Evolutionary conservation across 345 rosid species (phyloP), one percentile per base, ranked within the genome.

Genomic region (Aquilaria yunnanensis): DNA sequence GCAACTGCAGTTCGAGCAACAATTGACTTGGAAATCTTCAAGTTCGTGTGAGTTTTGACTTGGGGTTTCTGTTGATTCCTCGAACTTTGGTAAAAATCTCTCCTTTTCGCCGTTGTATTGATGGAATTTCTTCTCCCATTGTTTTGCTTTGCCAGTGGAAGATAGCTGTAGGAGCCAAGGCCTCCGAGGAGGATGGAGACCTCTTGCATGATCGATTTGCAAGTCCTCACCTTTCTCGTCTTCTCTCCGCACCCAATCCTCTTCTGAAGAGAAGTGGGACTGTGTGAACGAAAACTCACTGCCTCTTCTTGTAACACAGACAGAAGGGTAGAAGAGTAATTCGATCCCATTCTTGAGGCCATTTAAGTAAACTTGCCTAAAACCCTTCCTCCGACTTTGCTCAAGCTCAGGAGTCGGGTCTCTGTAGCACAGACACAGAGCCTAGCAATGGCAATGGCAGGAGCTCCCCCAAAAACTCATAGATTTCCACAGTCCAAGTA

Each of bases 401-500:
- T 29, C 55, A 41, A 12, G 56, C 5, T 41, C 34, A 13, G 51
- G 3, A 49, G 32, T 1, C 9, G 33, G 34, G 51, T 51, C 54
- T 14, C 7, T 57, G 46, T 61, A 64, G 53, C 68, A 69, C 59
- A 64, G 60, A 5, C 23, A 23, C 23, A 67, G 71, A 75, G 73
- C 69, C 69, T 69, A 58, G 65, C 61, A 59, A 86, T 88, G 97
- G 91, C 86, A 64, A 74, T 73, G 14, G 54, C 75, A 10, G 71
- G 61, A 41, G 51, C 69, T 23, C 61, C 85, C 56, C 60, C 73
- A 2, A 76, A 74, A 52, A 59, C 83, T 69, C 83, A 79, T 58
- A 83, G 78, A 52, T 43, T 88, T 54, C 89, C 92, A 0, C 94
- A 85, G 62, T 66, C 78, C 50, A 79, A 74, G 66, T 83, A 82